Base-by-base conservation (phyloP, 805 yeast genomes). In the Starmerella apis region DNA sequence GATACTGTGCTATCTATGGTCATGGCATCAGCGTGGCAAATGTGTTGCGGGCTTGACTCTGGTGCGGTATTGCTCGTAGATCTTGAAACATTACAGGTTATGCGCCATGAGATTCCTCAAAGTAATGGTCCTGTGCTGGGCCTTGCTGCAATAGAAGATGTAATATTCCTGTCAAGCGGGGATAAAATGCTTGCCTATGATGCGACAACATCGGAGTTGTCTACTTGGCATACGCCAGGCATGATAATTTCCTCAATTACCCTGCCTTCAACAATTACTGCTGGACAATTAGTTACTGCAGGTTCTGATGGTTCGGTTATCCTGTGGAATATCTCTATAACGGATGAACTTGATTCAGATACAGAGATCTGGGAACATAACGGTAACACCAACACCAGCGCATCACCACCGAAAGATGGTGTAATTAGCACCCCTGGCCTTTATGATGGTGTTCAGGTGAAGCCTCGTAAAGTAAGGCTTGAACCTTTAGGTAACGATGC, bases 51-150 rank as follows among this genome's bases (percentile, higher is more conserved):
- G 0, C 66, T 86, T 25, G 74, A 80, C 10, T 77, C 78, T 50
- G 92, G 95, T 9, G 70, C 71, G 23, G 73, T 90, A n/a, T 79
- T 81, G 50, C 79, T 86, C 5, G 84, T 95, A 86, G 97, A 92
- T 59, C 68, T 90, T 43, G 79, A 82, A 43, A 87, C 97, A 0
- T 73, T 74, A 48, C 97, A 90, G 63, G 67, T 80, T 52, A 66
- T 79, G 48, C 35, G 63, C 37, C 59, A 62, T 30, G 56, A 56
- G 3, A 30, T 56, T 13, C 28, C 46, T 19, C 23, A 22, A 33
- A 58, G 58, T 48, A 46, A 39, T 3, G 54, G 51, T 7, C 63
- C 81, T 49, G 76, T 86, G 2, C 71, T 80, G 32, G 74, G 90
- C 2, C 59, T 86, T 31, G 76, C 80, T 1, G 72, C 77, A 6